Percentiles rank a stretch among this genome's conserved stretches.
These are phyloP conservation scores for Tuber umbilicatum DNA, from an alignment of 495 filamentous ascomycete genomes.

Conservation along the genomic window DNA sequence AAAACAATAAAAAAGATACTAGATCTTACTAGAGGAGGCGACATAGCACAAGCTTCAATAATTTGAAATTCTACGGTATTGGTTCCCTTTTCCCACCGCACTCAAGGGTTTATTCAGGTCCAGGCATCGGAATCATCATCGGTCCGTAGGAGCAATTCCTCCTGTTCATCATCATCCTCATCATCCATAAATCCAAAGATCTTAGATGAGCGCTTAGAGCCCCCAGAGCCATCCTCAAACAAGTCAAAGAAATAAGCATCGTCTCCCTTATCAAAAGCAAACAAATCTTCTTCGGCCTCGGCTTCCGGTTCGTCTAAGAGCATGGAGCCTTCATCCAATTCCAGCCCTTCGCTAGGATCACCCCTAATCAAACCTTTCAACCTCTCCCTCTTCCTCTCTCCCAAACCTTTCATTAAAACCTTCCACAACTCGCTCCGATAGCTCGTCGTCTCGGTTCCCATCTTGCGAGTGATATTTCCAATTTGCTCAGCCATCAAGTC, in stretches of 20 bases:
- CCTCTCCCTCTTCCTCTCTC: constrained; percentile 9
- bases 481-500: constrained; percentile 17
- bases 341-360: background rate
- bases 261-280: constrained; percentile 3
- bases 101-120: background rate
- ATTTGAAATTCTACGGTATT: background rate
- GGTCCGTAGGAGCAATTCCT: background rate
- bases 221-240: background rate
- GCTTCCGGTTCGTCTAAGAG: constrained; percentile 8
- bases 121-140: background rate
- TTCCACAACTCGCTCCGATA: constrained; percentile 9
- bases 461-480: constrained; percentile 7
- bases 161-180: background rate
- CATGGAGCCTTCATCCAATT: constrained; percentile 1
- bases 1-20: background rate
- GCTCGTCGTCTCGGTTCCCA: background rate
- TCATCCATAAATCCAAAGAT: constrained; percentile 10
- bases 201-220: background rate
- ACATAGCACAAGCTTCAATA: background rate
- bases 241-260: background rate
- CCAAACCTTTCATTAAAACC: constrained; percentile 14
- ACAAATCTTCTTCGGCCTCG: constrained; percentile 8
- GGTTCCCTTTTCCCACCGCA: background rate
- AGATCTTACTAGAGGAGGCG: background rate
- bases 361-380: constrained; percentile 17